Conservation (phyloP, 768 basidiomycete genomes). For the Lentinula boryana region DNA sequence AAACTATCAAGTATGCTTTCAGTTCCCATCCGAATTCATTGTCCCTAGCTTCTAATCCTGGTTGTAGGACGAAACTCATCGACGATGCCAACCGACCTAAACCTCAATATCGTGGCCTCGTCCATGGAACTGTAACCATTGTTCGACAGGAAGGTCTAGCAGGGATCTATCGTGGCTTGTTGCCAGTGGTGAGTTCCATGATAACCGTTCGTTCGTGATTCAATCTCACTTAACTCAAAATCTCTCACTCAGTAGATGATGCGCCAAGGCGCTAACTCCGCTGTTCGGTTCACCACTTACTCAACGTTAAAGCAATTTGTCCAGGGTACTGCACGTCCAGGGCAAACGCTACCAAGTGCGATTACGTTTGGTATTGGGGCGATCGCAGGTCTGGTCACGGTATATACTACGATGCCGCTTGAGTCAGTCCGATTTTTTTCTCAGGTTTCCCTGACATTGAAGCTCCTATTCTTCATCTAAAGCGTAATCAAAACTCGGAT, state of each 20-base stretch:
- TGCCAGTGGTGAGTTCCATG: constrained; percentile 72
- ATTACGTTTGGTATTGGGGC: constrained; percentile 95
- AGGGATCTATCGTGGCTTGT: constrained; percentile 87
- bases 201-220: not conserved
- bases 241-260: constrained; percentile 59
- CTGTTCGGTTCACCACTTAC: constrained; percentile 93
- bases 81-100: constrained; percentile 84
- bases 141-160: constrained; percentile 77
- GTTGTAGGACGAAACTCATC: constrained; percentile 86
- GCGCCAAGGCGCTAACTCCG: constrained; percentile 97
- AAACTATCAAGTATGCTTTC: constrained; percentile 87
- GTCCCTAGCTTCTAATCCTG: not conserved
- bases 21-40: not conserved
- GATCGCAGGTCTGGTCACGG: constrained; percentile 90
- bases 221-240: not conserved
- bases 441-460: not conserved
- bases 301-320: constrained; percentile 91
- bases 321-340: constrained; percentile 76
- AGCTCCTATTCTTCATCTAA: not conserved
- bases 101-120: constrained; percentile 81
- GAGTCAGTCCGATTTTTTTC: constrained; percentile 42
- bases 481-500: constrained; percentile 98
- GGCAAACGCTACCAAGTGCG: constrained; percentile 76
- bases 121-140: constrained; percentile 81
- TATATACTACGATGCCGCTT: constrained; percentile 84